Evolutionary conservation across 768 basidiomycete genomes (phyloP).

Genomic region (Psilocybe subaeruginosa): DNA sequence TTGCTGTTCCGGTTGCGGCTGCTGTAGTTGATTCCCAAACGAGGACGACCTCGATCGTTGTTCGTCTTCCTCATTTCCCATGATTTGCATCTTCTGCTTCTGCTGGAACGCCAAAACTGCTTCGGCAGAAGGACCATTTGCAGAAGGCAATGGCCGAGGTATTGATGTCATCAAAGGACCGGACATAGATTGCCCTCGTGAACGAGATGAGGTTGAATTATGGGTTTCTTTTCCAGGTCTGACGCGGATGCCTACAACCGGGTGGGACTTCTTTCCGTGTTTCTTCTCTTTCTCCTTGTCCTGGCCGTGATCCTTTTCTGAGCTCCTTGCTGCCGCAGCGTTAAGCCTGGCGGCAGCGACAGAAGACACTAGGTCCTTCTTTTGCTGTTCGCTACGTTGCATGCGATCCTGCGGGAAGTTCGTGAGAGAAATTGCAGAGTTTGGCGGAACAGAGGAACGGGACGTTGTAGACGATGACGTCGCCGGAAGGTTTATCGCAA

Average conservation of each 20-base stretch:
- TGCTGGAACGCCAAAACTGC: conserved; percentile 18
- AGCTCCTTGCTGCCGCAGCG: neutral
- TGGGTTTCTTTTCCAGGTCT: conserved; percentile 37
- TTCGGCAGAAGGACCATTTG: conserved; percentile 6
- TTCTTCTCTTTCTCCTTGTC: conserved; percentile 37
- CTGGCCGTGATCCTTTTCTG: neutral
- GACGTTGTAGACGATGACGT: neutral
- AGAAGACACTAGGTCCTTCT: conserved; percentile 5
- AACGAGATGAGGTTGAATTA: conserved; percentile 9
- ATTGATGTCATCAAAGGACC: conserved; percentile 13
- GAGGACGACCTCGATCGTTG: conserved; percentile 33
- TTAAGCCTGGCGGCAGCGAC: neutral
- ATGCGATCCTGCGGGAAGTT: neutral
- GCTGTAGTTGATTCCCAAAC: conserved; percentile 19
- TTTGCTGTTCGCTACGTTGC: neutral
- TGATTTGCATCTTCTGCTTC: conserved; percentile 15
- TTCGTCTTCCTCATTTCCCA: neutral
- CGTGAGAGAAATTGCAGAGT: neutral
- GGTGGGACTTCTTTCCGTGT: conserved; percentile 43
- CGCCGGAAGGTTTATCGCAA: neutral
- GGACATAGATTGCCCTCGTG: conserved; percentile 10
- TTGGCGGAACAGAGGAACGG: neutral
- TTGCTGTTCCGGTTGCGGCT: neutral
- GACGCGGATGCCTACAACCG: conserved; percentile 49
- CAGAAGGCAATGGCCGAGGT: conserved; percentile 6